Evolutionary conservation across 2,329 filamentous ascomycete genomes (phyloP), one percentile per base, ranked within the genome.

Genomic region (Fusarium sacchari): DNA sequence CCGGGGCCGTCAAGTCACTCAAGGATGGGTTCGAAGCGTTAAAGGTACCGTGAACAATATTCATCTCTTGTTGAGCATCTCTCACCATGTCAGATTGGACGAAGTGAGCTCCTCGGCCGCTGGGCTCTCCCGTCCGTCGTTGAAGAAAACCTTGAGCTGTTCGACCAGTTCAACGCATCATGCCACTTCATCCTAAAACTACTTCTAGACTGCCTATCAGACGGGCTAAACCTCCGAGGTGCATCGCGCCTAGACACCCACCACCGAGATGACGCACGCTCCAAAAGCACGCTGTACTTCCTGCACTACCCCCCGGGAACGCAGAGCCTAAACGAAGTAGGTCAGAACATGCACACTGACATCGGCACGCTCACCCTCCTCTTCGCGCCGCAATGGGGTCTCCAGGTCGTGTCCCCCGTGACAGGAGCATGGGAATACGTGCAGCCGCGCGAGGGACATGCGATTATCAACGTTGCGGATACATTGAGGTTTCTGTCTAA

Each of bases 291-390:
- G 1, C 44, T 69, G 14, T 69, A 68, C 44, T 68, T 69, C 8
- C 28, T 69, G 0, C 64, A 69, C 50, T 69, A 69, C 36, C 67
- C 67, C 2, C 58, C 58, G 14, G 57, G 57, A 10, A 32, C 39
- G 1, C 57, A 64, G 34, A 50, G 60, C 7, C 58, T 43, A 5
- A 57, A 59, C 12, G 34, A 72, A 37, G 69, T 72, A 6, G 68
- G 68, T 0, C 68, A 72, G 24, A 71, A 67, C 34, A 71, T 71
- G 57, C 67, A 71, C 20, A 71, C 68, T 4, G 67, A 71, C 32
- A 67, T 71, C 10, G 67, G 67, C 8, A 53, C 49, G 1, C 60
- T 71, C 2, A 67, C 68, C 1, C 30, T 71, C 20, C 67, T 71
- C 15, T 55, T 42, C 15, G 61, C 68, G 7, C 56, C 67, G 9